phyloP scores from a whole-genome alignment of 2,329 filamentous ascomycete genomes.

The Cadophora sp. region DNA sequence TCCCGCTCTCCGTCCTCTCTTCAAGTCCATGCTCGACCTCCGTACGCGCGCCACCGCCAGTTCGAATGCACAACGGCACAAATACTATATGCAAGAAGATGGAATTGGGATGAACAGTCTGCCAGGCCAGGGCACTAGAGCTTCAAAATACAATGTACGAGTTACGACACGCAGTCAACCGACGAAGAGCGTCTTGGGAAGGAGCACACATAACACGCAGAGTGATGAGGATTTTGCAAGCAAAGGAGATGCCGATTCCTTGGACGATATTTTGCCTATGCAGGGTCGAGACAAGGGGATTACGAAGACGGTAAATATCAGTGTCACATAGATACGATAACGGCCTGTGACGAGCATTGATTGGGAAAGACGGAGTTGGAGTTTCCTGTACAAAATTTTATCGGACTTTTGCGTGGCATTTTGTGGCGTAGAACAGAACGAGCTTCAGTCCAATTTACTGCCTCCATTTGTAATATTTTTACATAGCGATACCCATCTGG shows the following conservation, averaged over 20 bases:
- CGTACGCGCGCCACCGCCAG: slow-evolving; percentile 14
- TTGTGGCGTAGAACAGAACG: not conserved
- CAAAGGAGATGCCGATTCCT: slow-evolving; percentile 23
- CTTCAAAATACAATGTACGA: slow-evolving; percentile 29
- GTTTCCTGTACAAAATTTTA: not conserved
- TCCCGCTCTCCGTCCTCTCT: slow-evolving; percentile 50
- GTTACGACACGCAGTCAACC: slow-evolving; percentile 17
- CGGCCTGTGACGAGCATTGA: not conserved
- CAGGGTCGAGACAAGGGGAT: slow-evolving; percentile 25
- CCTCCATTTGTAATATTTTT: not conserved
- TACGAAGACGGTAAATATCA: slow-evolving; percentile 34
- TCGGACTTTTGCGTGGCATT: not conserved
- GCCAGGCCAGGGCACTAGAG: slow-evolving; percentile 1
- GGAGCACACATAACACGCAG: not conserved
- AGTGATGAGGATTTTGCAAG: slow-evolving; percentile 28
- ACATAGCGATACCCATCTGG: not conserved
- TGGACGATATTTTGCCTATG: slow-evolving; percentile 32
- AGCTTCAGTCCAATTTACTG: not conserved
- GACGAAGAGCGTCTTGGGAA: slow-evolving; percentile 19
- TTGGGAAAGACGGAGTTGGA: not conserved
- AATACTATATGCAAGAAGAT: slow-evolving; percentile 38
- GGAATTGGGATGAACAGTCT: slow-evolving; percentile 29
- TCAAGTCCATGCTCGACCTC: slow-evolving; percentile 45
- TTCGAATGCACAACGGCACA: slow-evolving; percentile 25
- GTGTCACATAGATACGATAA: slow-evolving; percentile 1